Percentiles rank a stretch among this genome's conserved stretches.
These are phyloP conservation scores for Botrytis tulipae DNA, from an alignment of 2,329 filamentous ascomycete genomes.

Conservation along the genomic window DNA sequence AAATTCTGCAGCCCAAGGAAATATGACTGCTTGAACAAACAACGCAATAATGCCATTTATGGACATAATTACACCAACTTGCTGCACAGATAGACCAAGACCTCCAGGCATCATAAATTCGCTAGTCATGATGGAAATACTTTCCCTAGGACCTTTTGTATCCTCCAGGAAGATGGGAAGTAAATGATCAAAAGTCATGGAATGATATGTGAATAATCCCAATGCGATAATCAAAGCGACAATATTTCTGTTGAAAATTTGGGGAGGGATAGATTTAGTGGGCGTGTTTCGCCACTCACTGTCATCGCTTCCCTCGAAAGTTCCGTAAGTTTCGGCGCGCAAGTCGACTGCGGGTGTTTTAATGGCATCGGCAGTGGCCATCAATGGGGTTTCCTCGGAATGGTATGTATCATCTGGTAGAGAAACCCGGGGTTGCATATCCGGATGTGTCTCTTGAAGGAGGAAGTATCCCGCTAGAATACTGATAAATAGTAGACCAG, in stretches of 20 bases:
- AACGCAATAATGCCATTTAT: constrained; percentile 59
- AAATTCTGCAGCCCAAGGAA: constrained; percentile 57
- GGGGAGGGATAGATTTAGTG: constrained; percentile 37
- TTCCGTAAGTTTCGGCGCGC: constrained; percentile 76
- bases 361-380: constrained; percentile 71
- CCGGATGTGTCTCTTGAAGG: constrained; percentile 85
- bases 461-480: constrained; percentile 78
- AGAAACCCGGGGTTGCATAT: constrained; percentile 60
- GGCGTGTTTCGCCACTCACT: constrained; percentile 36
- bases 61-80: constrained; percentile 61
- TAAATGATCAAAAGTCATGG: constrained; percentile 91
- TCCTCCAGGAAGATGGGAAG: constrained; percentile 93
- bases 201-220: constrained; percentile 90
- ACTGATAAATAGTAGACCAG: constrained; percentile 69
- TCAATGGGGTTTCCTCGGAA: constrained; percentile 62
- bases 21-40: constrained; percentile 58
- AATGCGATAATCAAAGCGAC: constrained; percentile 76
- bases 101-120: constrained; percentile 55
- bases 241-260: constrained; percentile 61
- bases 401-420: constrained; percentile 51
- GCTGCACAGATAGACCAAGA: constrained; percentile 59
- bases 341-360: constrained; percentile 72
- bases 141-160: constrained; percentile 45
- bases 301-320: constrained; percentile 49
- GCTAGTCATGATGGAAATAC: constrained; percentile 28